These are phyloP conservation scores for Auriculariales sp. DNA, from an alignment of 768 basidiomycete species.

Conservation along the genomic window DNA sequence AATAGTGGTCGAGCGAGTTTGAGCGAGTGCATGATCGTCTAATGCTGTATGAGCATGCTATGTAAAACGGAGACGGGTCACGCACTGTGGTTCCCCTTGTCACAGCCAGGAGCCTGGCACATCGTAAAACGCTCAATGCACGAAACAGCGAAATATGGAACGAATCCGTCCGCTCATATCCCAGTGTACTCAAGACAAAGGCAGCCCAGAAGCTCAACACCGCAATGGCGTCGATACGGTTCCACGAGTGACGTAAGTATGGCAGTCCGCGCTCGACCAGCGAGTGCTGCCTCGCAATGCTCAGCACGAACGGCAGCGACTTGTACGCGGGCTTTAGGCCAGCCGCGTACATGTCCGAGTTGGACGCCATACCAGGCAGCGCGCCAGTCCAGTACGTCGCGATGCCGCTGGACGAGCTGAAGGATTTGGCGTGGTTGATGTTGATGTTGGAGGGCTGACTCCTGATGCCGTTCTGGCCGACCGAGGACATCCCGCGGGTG, in stretches of 20 bases:
- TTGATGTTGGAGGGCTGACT: neutral
- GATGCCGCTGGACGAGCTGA: neutral
- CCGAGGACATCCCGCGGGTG: neutral
- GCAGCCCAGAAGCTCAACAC: constrained; percentile 78
- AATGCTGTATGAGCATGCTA: constrained; percentile 7
- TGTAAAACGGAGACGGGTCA: constrained; percentile 4
- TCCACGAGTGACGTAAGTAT: constrained; percentile 88
- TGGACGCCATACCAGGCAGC: neutral
- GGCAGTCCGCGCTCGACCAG: constrained; percentile 52
- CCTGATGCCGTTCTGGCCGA: neutral
- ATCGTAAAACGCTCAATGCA: constrained; percentile 75
- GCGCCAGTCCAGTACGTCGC: neutral
- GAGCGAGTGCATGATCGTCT: constrained; percentile 83
- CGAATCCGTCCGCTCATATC: constrained; percentile 42
- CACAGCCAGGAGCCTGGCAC: constrained; percentile 67
- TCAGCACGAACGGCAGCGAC: constrained; percentile 45
- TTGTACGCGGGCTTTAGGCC: neutral
- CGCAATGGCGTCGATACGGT: constrained; percentile 76
- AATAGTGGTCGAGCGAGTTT: constrained; percentile 86
- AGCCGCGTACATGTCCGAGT: neutral
- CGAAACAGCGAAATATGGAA: constrained; percentile 79
- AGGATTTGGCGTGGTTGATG: neutral
- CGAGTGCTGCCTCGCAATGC: constrained; percentile 43
- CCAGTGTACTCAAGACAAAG: constrained; percentile 54
- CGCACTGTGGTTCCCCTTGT: constrained; percentile 84